A percentile compares a stretch with the other conserved stretches of the same genome.
phyloP scores from a whole-genome alignment of 2,329 filamentous ascomycete species.

The Scleromitrula shiraiana region DNA sequence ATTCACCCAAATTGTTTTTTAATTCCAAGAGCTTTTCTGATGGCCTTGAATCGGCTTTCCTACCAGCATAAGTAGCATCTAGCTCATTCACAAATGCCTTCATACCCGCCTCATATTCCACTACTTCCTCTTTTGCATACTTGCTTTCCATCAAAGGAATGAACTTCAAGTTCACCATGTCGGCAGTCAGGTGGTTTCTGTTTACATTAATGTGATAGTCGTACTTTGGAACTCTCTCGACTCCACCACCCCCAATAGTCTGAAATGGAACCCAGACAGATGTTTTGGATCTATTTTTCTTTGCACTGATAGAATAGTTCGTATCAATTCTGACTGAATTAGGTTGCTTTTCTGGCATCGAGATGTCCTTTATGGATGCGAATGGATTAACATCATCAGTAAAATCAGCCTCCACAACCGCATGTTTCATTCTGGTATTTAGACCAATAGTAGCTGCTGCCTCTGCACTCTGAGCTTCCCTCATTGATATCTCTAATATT shows the following conservation, averaged over 20 bases:
- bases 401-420: neutral
- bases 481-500: no score
- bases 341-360: neutral
- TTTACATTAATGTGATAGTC: constrained; percentile 19
- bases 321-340: neutral
- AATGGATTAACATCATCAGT: constrained; percentile 19
- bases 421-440: no score
- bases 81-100: constrained; percentile 18
- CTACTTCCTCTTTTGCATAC: no score
- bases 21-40: constrained; percentile 15
- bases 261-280: constrained; percentile 10
- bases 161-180: constrained; percentile 23
- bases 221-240: constrained; percentile 21
- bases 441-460: no score
- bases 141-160: constrained; percentile 20
- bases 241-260: constrained; percentile 8
- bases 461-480: no score
- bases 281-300: constrained; percentile 13
- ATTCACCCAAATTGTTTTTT: constrained; percentile 14
- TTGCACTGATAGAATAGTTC: constrained; percentile 9
- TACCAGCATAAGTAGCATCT: constrained; percentile 13
- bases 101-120: neutral
- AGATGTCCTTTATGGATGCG: constrained; percentile 9
- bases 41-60: constrained; percentile 11
- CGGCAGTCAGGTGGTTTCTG: constrained; percentile 22